These are phyloP conservation scores for Aechmea fasciata DNA, from an alignment of 176 grass and related monocot species.

Conservation along the genomic window DNA sequence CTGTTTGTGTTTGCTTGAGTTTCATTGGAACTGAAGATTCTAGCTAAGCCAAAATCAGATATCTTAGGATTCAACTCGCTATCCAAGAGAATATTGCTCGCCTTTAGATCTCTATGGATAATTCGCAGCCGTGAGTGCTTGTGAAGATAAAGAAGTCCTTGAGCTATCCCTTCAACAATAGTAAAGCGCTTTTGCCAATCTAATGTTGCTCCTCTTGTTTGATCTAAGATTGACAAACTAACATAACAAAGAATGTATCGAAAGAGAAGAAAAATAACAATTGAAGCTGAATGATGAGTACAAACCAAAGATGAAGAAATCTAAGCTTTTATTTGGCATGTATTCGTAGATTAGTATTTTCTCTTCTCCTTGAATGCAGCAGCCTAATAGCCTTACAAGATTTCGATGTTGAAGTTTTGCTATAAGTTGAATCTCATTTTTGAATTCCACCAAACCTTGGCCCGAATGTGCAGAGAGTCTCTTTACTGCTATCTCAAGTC, in stretches of 20 bases:
- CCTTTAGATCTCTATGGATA: constrained; percentile 25
- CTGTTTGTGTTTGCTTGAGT: constrained; percentile 23
- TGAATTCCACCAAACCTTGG: constrained; percentile 18
- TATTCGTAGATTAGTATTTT: constrained; percentile 24
- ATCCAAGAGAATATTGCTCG: constrained; percentile 32
- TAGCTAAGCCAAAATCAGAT: constrained; percentile 33
- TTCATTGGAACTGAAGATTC: constrained; percentile 23
- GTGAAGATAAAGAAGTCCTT: constrained; percentile 32
- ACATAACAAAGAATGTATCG: background rate
- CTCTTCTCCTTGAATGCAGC: constrained; percentile 16
- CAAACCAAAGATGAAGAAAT: constrained; percentile 21
- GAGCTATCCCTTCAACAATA: constrained; percentile 23
- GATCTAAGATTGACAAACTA: constrained; percentile 5
- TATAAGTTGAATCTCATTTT: constrained; percentile 24
- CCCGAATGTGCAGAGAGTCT: constrained; percentile 17
- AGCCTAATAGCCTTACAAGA: constrained; percentile 6
- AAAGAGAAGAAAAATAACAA: background rate
- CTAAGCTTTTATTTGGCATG: constrained; percentile 24
- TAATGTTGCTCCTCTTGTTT: background rate
- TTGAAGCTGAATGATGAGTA: background rate
- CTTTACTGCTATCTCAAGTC: constrained; percentile 9
- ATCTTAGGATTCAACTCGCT: constrained; percentile 25
- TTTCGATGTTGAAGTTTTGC: constrained; percentile 24
- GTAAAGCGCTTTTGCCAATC: background rate
- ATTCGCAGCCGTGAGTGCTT: constrained; percentile 22